Base-by-base conservation (phyloP, 768 basidiomycete species). In the Sporobolomyces phaffii region DNA sequence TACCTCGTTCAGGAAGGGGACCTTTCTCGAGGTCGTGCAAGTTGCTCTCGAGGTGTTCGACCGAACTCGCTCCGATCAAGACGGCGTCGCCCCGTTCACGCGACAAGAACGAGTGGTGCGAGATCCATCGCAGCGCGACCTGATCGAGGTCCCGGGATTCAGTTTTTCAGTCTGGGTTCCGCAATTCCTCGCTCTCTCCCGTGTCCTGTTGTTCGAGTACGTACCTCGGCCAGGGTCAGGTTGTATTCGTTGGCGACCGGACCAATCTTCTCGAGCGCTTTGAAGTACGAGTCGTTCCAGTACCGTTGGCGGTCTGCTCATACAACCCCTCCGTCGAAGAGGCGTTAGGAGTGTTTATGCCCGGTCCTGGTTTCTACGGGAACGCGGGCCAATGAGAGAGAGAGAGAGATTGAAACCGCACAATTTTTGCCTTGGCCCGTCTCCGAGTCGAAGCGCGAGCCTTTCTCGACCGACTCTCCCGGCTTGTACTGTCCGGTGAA, bases 31-130 rank as follows among this genome's bases (percentile, higher is more conserved):
- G 74, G 68, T 85, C 83, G 20, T 77, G 44, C 22, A 84, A 67
- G 70, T 84, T 84, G 80, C 82, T 59, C 74, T 85, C 81, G 51
- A 85, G 82, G 70, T 87, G 86, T 34, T 78, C 77, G 68, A 83
- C 53, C 64, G 80, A 84, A 6, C 82, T 83, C 31, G 85, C 85
- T n/a, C 85, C 85, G 69, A 87, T 85, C 61, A 87, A 77, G 62
- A 86, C 77, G 28, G 81, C 75, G 70, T 84, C 82, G 15, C 82
- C 81, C 29, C 78, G 71, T 67, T 83, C 82, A 11, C 76, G 76
- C 70, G 81, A 79, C 72, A 82, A 72, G 43, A 77, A 72, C n/a
- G 81, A 81, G 73, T 84, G 83, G 73, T 83, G 81, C 36, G 78
- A 77, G 57, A 81, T 68, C 83, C 83, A 84, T 47, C 83, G 77